Evolutionary conservation across 1,284 basidiomycete species (phyloP), one percentile per base, ranked within the genome.

Genomic region (Puccinia brachypodii): DNA sequence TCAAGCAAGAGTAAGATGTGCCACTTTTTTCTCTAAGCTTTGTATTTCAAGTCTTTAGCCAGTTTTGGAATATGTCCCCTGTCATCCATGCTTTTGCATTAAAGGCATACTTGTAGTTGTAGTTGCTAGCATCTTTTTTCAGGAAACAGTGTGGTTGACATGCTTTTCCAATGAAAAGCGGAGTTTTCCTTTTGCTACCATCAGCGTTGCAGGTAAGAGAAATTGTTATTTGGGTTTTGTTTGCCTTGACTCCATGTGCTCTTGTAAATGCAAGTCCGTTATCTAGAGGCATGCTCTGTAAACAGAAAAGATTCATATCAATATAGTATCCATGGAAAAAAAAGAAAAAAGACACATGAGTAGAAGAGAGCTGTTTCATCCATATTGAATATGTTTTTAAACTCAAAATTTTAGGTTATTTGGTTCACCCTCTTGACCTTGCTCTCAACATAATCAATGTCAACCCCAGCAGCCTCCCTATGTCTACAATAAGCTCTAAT

Each of bases 1-100:
- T 82, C 76, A 38, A 82, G 40, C n/a, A 82, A 72, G 0, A 82
- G 62, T 9, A 77, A 28, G 6, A 82, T 42, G 33, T 62, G 60
- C 14, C 33, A 1, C 2, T 69, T 31, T 64, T 25, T 64, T 68
- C 50, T 9, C 31, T 50, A 13, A 82, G 60, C 56, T 44, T n/a
- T n/a, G 38, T 1, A 8, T 69, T 69, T 40, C 66, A 44, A 8
- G 16, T 38, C n/a, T 25, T 42, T 7, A 69, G 22, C 66, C 66
- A 69, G 22, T 38, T 25, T 25, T 69, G 14, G 22, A 69, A 69
- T 14, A 69, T 69, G 3, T 25, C 11, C 7, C 22, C 1, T 25
- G 38, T 69, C 66, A 69, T 69, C 66, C 66, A 69, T 2, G 66
- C 66, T 42, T 38, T 69, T 69, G n/a, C 14, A 44, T 69, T 69